Conservation (phyloP, 2,329 filamentous ascomycete species). For the Alternaria sp. region DNA sequence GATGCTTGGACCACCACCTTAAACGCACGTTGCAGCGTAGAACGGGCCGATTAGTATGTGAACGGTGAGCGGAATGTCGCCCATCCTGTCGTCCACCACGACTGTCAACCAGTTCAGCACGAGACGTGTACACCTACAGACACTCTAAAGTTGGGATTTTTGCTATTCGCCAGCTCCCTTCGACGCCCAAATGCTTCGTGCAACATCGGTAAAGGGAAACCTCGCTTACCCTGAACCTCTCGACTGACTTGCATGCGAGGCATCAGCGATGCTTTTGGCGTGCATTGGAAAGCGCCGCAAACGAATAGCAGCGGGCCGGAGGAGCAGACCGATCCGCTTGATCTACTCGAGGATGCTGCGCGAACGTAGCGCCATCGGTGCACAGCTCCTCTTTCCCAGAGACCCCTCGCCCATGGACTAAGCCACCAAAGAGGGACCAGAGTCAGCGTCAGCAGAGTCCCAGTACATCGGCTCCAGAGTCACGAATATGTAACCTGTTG, state of each 20-base stretch:
- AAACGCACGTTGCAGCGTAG: neutral
- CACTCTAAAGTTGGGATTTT: neutral
- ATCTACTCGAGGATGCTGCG: constrained; percentile 18
- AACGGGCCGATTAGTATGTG: neutral
- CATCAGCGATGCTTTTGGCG: constrained; percentile 8
- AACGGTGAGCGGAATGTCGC: neutral
- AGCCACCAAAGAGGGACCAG: constrained; percentile 4
- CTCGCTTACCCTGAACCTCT: constrained; percentile 3
- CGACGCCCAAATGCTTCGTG: neutral
- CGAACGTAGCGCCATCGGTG: constrained; percentile 10
- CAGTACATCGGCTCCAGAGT: constrained; percentile 1
- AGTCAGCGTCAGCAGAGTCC: constrained; percentile 2
- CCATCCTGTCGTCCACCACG: neutral
- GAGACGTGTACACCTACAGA: neutral
- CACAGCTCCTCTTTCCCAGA: constrained; percentile 5
- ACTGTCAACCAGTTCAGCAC: neutral
- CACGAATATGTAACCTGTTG: constrained; percentile 5
- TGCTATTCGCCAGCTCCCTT: neutral
- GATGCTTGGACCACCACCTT: constrained; percentile 5
- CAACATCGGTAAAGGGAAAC: neutral
- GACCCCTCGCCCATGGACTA: constrained; percentile 9
- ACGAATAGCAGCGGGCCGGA: constrained; percentile 11
- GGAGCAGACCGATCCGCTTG: constrained; percentile 7
- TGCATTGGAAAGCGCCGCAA: neutral
- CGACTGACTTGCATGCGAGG: constrained; percentile 3